Percentiles rank a stretch among this genome's conserved stretches.
Conservation (phyloP, 768 basidiomycete species). For the Kwoniella shandongensis region DNA sequence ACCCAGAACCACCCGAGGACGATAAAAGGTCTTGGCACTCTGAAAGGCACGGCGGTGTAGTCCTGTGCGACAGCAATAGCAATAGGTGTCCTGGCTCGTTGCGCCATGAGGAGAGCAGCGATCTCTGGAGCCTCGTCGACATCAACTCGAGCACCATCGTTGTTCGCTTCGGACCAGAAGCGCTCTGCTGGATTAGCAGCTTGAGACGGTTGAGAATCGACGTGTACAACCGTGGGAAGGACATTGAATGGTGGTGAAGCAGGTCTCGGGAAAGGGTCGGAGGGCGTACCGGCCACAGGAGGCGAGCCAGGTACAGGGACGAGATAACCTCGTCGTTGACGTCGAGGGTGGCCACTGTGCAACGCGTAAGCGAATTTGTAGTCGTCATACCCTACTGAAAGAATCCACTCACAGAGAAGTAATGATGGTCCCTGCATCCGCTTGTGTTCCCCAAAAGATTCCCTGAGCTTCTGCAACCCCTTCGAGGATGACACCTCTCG, state of each 20-base stretch:
- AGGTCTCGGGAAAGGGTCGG: constrained; percentile 2
- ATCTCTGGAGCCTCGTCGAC: constrained; percentile 35
- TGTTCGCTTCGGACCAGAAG: background rate
- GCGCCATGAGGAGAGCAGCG: constrained; percentile 36
- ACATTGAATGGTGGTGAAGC: constrained; percentile 14
- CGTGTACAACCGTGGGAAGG: constrained; percentile 4
- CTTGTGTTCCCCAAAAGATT: constrained; percentile 37
- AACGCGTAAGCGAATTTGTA: background rate
- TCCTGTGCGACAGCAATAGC: constrained; percentile 46
- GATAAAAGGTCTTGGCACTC: constrained; percentile 38
- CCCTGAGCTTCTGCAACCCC: constrained; percentile 26
- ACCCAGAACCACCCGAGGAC: constrained; percentile 52
- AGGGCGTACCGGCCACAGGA: background rate
- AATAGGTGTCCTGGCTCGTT: constrained; percentile 40
- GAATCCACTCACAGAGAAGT: constrained; percentile 36
- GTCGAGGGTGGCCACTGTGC: constrained; percentile 14
- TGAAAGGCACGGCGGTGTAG: constrained; percentile 39
- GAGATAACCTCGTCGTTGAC: background rate
- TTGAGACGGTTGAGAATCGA: background rate
- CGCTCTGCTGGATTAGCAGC: background rate
- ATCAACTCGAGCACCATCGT: background rate
- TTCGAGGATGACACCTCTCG: constrained; percentile 45
- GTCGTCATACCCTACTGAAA: background rate
- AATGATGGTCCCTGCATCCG: constrained; percentile 34
- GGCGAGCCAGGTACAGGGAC: background rate